Percentiles rank a stretch among this genome's conserved stretches.
These are phyloP conservation scores for Russula compacta DNA, from an alignment of 768 basidiomycete species.

Conservation along the genomic window DNA sequence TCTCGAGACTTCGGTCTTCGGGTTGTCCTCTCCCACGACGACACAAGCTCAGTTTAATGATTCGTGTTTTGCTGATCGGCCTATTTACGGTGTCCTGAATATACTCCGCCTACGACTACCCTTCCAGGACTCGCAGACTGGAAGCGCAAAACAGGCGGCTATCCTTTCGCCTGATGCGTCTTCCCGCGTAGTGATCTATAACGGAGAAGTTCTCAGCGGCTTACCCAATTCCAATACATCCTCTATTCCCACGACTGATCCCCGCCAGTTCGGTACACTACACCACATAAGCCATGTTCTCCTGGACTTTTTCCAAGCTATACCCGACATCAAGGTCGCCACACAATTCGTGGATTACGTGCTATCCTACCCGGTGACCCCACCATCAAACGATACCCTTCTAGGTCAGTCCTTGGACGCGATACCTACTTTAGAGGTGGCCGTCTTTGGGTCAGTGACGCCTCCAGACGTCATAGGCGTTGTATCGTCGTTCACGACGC, in stretches of 20 bases:
- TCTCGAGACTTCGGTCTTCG: conserved; percentile 46
- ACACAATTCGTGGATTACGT: conserved; percentile 43
- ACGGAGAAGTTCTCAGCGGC: conserved; percentile 41
- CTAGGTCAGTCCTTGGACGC: conserved; percentile 35
- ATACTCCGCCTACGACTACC: conserved; percentile 50
- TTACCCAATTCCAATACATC: conserved; percentile 33
- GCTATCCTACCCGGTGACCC: conserved; percentile 31
- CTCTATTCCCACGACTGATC: conserved; percentile 33
- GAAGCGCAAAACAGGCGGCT: conserved; percentile 40
- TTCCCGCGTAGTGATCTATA: conserved; percentile 44
- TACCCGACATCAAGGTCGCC: conserved; percentile 38
- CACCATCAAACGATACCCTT: conserved; percentile 34
- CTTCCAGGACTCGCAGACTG: conserved; percentile 37
- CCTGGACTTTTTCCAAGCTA: conserved; percentile 45
- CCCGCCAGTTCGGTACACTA: conserved; percentile 48
- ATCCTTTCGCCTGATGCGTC: conserved; percentile 36
- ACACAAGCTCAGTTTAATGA: conserved; percentile 35
- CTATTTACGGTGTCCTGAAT: conserved; percentile 56
- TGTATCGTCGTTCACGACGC: conserved; percentile 42
- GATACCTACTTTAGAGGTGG: conserved; percentile 51
- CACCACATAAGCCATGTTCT: conserved; percentile 48
- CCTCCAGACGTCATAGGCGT: conserved; percentile 40
- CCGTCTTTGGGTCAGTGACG: conserved; percentile 49
- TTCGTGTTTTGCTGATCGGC: conserved; percentile 46
- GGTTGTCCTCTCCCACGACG: conserved; percentile 29